Conservation (phyloP, 768 basidiomycete genomes). For the Russula griseocarnosa region DNA sequence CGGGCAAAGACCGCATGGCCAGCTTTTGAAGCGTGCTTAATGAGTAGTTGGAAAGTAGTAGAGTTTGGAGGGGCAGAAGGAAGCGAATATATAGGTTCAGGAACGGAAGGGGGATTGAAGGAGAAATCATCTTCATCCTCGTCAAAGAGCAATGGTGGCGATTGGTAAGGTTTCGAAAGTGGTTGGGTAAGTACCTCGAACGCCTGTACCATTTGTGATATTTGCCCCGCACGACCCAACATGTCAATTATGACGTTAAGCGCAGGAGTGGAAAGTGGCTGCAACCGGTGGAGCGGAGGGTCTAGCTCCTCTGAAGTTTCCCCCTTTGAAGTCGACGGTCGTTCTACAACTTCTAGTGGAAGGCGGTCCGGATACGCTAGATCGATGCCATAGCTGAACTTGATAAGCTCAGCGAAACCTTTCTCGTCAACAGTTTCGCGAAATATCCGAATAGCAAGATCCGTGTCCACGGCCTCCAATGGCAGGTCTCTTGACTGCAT, state of each 20-base stretch:
- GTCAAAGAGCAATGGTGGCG: constrained; percentile 50
- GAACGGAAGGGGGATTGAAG: constrained; percentile 41
- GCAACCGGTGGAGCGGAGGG: constrained; percentile 33
- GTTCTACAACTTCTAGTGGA: constrained; percentile 43
- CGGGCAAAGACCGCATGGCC: constrained; percentile 54
- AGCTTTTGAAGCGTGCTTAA: constrained; percentile 52
- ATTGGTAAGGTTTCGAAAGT: constrained; percentile 48
- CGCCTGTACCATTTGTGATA: constrained; percentile 65
- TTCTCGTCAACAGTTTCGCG: constrained; percentile 58
- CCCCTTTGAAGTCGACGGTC: constrained; percentile 1
- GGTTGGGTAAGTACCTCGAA: constrained; percentile 79
- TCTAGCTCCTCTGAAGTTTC: constrained; percentile 37
- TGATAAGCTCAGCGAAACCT: constrained; percentile 57
- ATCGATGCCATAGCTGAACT: constrained; percentile 72
- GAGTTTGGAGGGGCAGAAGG: constrained; percentile 58
- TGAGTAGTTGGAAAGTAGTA: constrained; percentile 58
- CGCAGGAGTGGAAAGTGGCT: constrained; percentile 47
- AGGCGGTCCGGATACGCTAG: constrained; percentile 66
- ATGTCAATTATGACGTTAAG: constrained; percentile 73
- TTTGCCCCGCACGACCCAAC: constrained; percentile 54
- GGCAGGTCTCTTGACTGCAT: constrained; percentile 50
- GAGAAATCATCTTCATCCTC: constrained; percentile 65
- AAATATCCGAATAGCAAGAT: constrained; percentile 63
- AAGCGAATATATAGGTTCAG: constrained; percentile 35
- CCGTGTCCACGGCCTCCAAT: constrained; percentile 58